Evolutionary conservation across 441 rosid genomes (phyloP).

Genomic region (Croton setiger): DNA sequence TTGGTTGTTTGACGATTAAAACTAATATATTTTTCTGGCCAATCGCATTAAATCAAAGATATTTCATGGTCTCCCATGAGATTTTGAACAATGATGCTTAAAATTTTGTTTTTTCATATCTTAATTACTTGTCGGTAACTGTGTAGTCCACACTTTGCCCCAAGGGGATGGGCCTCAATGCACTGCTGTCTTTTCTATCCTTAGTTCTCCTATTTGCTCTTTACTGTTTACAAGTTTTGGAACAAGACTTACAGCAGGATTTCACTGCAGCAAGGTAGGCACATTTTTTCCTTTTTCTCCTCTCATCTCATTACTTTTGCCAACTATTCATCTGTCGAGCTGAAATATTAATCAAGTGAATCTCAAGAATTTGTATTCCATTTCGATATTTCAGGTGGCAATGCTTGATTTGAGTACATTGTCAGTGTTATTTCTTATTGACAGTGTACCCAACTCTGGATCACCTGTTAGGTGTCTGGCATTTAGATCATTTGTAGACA

Average conservation of each 20-base stretch:
- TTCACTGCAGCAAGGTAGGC: slow-evolving; percentile 69
- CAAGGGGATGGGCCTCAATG: slow-evolving; percentile 68
- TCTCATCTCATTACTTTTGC: slow-evolving; percentile 3
- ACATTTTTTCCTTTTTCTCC: slow-evolving; percentile 19
- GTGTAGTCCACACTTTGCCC: slow-evolving; percentile 54
- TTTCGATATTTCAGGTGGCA: slow-evolving; percentile 64
- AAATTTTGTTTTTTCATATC: slow-evolving; percentile 12
- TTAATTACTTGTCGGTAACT: slow-evolving; percentile 20
- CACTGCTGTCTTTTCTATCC: slow-evolving; percentile 51
- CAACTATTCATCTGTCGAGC: not conserved
- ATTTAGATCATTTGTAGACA: slow-evolving; percentile 38
- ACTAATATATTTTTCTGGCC: not conserved
- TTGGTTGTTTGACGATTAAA: not conserved
- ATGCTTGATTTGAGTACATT: slow-evolving; percentile 54
- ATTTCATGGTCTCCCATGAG: not conserved
- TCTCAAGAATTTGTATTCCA: slow-evolving; percentile 26
- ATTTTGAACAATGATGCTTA: not conserved
- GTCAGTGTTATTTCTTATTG: slow-evolving; percentile 55
- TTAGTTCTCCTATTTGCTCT: slow-evolving; percentile 48
- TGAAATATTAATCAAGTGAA: slow-evolving; percentile 19
- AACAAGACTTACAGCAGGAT: slow-evolving; percentile 68
- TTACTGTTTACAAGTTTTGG: slow-evolving; percentile 50
- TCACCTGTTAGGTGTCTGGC: slow-evolving; percentile 57
- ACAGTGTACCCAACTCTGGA: slow-evolving; percentile 43
- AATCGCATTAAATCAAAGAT: not conserved